Base-by-base conservation (phyloP, 2,329 filamentous ascomycete species). In the Rhexocercosporidium sp. region DNA sequence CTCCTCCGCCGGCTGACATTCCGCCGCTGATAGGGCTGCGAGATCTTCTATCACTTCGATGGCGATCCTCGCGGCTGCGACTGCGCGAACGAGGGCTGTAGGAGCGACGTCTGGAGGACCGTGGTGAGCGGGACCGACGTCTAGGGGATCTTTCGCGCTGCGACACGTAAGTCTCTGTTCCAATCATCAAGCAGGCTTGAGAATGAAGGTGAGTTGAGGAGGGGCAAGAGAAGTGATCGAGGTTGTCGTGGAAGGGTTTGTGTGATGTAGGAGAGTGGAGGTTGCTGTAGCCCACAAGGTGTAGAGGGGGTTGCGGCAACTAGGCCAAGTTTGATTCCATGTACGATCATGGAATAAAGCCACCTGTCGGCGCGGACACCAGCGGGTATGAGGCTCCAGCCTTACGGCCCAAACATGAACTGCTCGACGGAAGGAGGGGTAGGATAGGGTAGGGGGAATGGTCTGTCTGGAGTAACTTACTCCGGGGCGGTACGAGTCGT, bases 81-180 rank as follows among this genome's bases (percentile, higher is more conserved):
- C 91, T 94, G 76, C 88, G 87, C 79, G 92, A 94, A 79, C 92
- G 90, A 70, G 91, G 90, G 68, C 91, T 93, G 79, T 92, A 94
- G 62, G 92, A 94, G 74, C 92, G 90, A 77, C 92, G 91, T 77
- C 86, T 88, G 77, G 87, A 82, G 70, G 85, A 84, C 77, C 91
- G 92, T 83, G 93, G 91, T 77, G 94, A 96, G 81, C 93, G 90
- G 80, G 88, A 87, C 81, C 91, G 89, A 78, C 90, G 90, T 77
- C 91, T 90, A 74, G 91, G 93, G 80, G 91, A 90, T 83, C 90
- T 92, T 88, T 96, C 93, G 81, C 92, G 92, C 92, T 95, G 85
- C 73, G 69, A 74, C 67, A 71, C 71, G 75, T 78, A 74, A 78
- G 76, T 74, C 64, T 77, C 72, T 73, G 69, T 71, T 65, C 72